phyloP scores from a whole-genome alignment of 495 filamentous ascomycete genomes.

The Staphylotrichum tortipilum region DNA sequence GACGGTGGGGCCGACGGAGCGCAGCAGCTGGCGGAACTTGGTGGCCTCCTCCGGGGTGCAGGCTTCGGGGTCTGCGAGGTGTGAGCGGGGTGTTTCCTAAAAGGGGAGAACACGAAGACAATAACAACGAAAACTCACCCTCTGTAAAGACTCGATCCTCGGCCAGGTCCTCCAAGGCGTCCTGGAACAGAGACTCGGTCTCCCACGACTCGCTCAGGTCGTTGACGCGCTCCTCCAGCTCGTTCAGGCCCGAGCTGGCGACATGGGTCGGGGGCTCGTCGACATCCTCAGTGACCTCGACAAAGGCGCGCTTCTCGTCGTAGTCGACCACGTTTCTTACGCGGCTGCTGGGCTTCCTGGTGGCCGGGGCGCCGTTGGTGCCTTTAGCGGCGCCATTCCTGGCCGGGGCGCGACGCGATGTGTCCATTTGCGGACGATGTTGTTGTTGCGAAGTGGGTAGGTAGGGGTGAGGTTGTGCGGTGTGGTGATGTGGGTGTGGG shows the following conservation, averaged over 20 bases:
- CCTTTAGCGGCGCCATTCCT: conserved; percentile 7
- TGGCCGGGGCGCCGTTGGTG: conserved; percentile 16
- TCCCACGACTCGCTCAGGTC: conserved; percentile 59
- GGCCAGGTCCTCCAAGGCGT: conserved; percentile 53
- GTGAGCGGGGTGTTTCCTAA: conserved; percentile 1
- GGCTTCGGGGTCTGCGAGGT: conserved; percentile 37
- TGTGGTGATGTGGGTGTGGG: not conserved
- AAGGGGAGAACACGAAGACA: conserved; percentile 15
- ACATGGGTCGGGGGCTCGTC: conserved; percentile 15
- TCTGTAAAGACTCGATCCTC: conserved; percentile 53
- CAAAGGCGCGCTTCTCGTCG: conserved; percentile 75
- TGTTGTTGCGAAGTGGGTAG: no score
- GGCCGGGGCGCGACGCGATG: conserved; percentile 9
- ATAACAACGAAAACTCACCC: conserved; percentile 31
- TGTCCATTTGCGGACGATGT: conserved; percentile 17
- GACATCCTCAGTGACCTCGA: conserved; percentile 53
- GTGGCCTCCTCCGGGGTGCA: conserved; percentile 70
- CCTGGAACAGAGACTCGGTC: conserved; percentile 58
- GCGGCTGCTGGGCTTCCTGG: conserved; percentile 65
- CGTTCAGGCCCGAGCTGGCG: conserved; percentile 25
- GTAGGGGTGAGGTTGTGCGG: not conserved
- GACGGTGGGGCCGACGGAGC: conserved; percentile 62
- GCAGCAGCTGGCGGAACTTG: conserved; percentile 57
- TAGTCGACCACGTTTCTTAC: conserved; percentile 88
- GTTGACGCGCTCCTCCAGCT: conserved; percentile 52